Conservation (phyloP, 2,329 filamentous ascomycete species). For the Beauveria pseudobassiana region DNA sequence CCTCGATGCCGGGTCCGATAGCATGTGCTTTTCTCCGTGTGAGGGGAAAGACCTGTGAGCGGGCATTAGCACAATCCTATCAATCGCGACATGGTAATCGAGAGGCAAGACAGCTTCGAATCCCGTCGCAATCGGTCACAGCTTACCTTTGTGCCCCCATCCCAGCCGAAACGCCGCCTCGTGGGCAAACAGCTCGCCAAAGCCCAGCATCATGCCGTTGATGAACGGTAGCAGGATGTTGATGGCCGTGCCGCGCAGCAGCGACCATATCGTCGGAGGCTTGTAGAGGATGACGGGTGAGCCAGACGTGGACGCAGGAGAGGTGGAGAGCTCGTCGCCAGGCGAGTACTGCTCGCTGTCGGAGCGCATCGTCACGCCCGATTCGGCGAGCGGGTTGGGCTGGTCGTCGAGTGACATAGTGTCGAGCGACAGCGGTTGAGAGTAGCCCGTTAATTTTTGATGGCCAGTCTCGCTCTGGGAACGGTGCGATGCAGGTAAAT, state of each 20-base stretch:
- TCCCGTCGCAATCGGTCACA: background rate
- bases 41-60: slow-evolving; percentile 46
- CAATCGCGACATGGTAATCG: background rate
- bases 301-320: slow-evolving; percentile 46
- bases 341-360: slow-evolving; percentile 78
- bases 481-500: too few species aligned
- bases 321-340: slow-evolving; percentile 52
- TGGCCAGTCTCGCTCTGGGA: too few species aligned
- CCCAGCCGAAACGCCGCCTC: slow-evolving; percentile 89
- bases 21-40: slow-evolving; percentile 56
- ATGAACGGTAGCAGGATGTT: slow-evolving; percentile 93
- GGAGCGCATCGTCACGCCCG: slow-evolving; percentile 68
- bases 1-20: slow-evolving; percentile 76
- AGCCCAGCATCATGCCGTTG: slow-evolving; percentile 96
- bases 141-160: slow-evolving; percentile 88
- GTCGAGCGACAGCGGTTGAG: too few species aligned
- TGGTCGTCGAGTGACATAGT: slow-evolving; percentile 19
- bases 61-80: background rate
- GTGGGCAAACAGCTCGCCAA: slow-evolving; percentile 93
- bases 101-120: too few species aligned
- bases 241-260: slow-evolving; percentile 84
- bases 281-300: slow-evolving; percentile 76
- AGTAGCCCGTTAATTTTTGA: too few species aligned
- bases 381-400: slow-evolving; percentile 56
- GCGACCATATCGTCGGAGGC: slow-evolving; percentile 78